Base-by-base conservation (phyloP, 2,329 filamentous ascomycete species). In the Exophiala dermatitidis region DNA sequence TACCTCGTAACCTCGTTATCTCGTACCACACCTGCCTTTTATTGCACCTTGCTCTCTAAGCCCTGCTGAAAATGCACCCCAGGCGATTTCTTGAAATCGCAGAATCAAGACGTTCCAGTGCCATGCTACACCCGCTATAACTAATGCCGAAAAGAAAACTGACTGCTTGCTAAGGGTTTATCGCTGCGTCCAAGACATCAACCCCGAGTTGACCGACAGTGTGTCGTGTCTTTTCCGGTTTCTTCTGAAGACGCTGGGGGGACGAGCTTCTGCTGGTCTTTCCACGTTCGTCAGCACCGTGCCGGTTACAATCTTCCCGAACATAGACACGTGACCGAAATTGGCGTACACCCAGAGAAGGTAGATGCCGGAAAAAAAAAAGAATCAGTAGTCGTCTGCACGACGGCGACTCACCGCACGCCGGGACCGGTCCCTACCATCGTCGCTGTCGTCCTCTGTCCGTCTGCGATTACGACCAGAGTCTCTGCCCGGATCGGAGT, bases 401-500 rank as follows among this genome's bases (percentile, higher is more conserved):
- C 55, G 55, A 52, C 48, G 19, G 29, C 52, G 55, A 57, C 55
- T 57, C 51, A 57, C 55, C 52, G 45, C 52, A 48, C 46, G 48
- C 37, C 52, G 55, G 49, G 55, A 52, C 32, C 37, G 45, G 29
- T 48, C 45, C 30, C 44, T 46, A 26, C 43, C 47, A 12, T 50
- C 47, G 9, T 29, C 36, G 12, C 46, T 46, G 31, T 58, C 50
- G 45, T 61, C 52, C 8, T 56, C 50, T 10, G 52, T 53, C 37
- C 52, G 48, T 34, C 48, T 45, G 6, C 46, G 48, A 28, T 53
- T 50, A n/a, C 56, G 58, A 32, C 48, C 52, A 8, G 49, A 54
- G 19, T 54, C 48, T 46, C 48, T 53, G 34, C 54, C 50, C 7
- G 41, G 30, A 7, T 47, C 40, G 9, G 46, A 45, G 31, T 58